Evolutionary conservation across 352 stramenopile genomes (phyloP), one percentile per base, ranked within the genome.

Genomic region (Globisporangium radiosum): DNA sequence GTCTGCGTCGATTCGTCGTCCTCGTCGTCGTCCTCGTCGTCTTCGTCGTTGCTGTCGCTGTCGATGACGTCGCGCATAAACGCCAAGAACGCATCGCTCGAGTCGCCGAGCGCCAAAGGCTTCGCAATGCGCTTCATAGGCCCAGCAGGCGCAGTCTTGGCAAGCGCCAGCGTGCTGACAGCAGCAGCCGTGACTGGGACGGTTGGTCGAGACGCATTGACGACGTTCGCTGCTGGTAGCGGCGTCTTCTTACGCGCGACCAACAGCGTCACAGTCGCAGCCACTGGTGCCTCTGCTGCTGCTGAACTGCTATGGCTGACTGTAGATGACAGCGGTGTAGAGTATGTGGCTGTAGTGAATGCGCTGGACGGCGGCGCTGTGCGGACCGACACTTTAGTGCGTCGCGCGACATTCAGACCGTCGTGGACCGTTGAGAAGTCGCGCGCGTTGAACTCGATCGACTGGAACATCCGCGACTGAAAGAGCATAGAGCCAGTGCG

Each of bases 11-110:
- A 33, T 3, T 33, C 25, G 25, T 33, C 76, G 4, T 79, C 71
- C 17, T 84, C 71, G 8, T 76, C 69, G 7, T 71, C 62, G 10
- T 66, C 37, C n/a, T n/a, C n/a, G n/a, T n/a, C n/a, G 4, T 51
- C 60, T 0, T 66, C 68, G 19, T 81, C 75, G 19, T 76, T 11
- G 49, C 42, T 70, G 19, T 73, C 66, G 8, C 66, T 68, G 19
- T 74, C 67, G 11, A 69, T 64, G 60, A 68, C 70, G 42, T 82
- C 75, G 53, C 63, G 63, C 72, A 85, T 80, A 47, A 82, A 81
- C 17, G 60, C 49, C 45, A 82, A 60, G 39, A 85, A 85, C 1
- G 74, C 73, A 1, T 63, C 52, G 63, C 66, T 73, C 52, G 70
- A 80, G 53, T 72, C 66, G 10, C 72, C 75, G 3, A 85, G 49